Base-by-base conservation (phyloP, 176 grass and related monocot species). In the Coix lacrymajobi region DNA sequence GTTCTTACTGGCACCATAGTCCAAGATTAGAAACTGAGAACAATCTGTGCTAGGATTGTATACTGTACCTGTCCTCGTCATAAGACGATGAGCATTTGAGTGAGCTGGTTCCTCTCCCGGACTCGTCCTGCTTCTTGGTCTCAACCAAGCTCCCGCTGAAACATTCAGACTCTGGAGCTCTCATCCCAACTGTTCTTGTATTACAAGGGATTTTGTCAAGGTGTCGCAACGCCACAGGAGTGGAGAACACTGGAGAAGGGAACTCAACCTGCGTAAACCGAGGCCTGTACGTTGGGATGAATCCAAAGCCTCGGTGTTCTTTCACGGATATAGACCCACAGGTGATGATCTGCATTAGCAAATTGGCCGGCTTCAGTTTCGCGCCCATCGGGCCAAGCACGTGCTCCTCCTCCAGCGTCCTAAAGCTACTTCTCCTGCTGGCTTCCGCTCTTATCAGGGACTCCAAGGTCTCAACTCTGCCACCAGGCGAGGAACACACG, bases 321-420 rank as follows among this genome's bases (percentile, higher is more conserved):
- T 98, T 93, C 31, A 93, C 93, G 80, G 96, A 93, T 73, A 96
- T 81, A 39, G 93, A 91, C 3, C 96, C 93, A 61, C 97, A 99
- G 13, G 97, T 99, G 76, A 99, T 87, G 9, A 99, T 46, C 84
- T 96, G 93, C 85, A 99, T 91, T 24, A 99, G 87, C 86, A 96
- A 88, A 87, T 96, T 99, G 62, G 89, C 87, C 3, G 89, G 88
- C 85, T 92, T 99, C 54, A 96, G 69, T 60, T 90, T 99, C 67
- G 52, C 63, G 67, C 75, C 85, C 38, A 73, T 72, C 24, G 93
- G 79, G 13, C 78, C 73, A 73, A 82, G 80, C 66, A 92, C 77
- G 72, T 92, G 87, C 34, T 90, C 93, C 85, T 92, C 93, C 73
- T 90, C 89, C 15, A 93, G 64, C 32, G 86, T 75, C 85, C 81